Evolutionary conservation across 2,329 filamentous ascomycete genomes (phyloP), one percentile per base, ranked within the genome.

Genomic region (Diaporthe humulicola): DNA sequence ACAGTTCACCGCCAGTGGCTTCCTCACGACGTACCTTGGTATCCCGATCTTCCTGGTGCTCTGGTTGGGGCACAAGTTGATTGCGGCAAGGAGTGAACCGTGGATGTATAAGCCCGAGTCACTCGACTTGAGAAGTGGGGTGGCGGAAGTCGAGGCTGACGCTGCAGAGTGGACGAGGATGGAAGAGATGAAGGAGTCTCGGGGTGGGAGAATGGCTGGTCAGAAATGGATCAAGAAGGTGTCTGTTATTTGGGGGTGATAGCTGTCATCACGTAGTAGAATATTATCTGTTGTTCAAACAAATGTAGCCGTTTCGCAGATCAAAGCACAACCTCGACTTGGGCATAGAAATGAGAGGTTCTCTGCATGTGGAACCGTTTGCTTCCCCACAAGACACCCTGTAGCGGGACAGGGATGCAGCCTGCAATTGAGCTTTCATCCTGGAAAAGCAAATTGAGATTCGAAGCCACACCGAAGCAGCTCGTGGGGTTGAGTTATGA

Each of bases 1-100:
- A 5, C 85, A 90, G 25, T 93, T 89, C 87, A 87, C 86, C 15
- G 86, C 86, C 0, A 85, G 84, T 28, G 86, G 82, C 66, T 93
- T 93, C 79, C 83, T 93, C 36, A 92, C 91, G 0, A 87, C 90
- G 0, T 93, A 93, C 78, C 87, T 93, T n/a, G 91, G 91, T 12
- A 89, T 93, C 66, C 90, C 90, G 0, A 87, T 91, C 25, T 93
- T 93, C 79, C 78, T 89, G 17, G 74, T 83, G 3, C 85, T 92
- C 66, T 92, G 90, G 78, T 81, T 88, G 22, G 85, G 84, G 8
- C 90, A 92, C 79, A 48, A 58, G 36, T 45, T 83, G 86, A 30
- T 38, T 4, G 30, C n/a, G 1, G 72, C 42, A 0, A 36, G 40
- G 45, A 38, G 22, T 10, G 66, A 74, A 2, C 52, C 54, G 3